Evolutionary conservation across 2,329 filamentous ascomycete species (phyloP).

Genomic region (Fusarium multiceps): DNA sequence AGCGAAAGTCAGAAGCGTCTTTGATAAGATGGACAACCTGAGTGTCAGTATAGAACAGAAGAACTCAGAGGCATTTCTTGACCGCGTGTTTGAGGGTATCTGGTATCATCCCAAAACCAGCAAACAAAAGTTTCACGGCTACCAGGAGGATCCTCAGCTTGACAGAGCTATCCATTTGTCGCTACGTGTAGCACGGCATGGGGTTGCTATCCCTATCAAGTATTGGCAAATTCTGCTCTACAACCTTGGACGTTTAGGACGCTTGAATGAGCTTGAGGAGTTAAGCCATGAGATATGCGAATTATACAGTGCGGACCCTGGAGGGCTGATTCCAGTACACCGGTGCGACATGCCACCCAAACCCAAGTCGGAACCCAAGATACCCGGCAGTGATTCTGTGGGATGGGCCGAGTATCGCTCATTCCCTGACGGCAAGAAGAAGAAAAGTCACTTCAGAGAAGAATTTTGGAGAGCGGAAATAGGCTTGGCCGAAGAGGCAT

Average conservation of each 20-base stretch:
- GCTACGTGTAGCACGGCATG: slow-evolving; percentile 46
- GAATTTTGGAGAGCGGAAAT: slow-evolving; percentile 43
- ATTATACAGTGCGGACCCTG: slow-evolving; percentile 49
- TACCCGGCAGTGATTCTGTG: background rate
- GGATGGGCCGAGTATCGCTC: slow-evolving; percentile 19
- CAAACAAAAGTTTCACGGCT: slow-evolving; percentile 24
- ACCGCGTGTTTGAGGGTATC: slow-evolving; percentile 44
- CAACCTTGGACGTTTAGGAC: slow-evolving; percentile 57
- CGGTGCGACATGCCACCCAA: slow-evolving; percentile 54
- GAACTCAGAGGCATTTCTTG: slow-evolving; percentile 45
- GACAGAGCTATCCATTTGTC: slow-evolving; percentile 49
- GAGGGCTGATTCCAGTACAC: slow-evolving; percentile 57
- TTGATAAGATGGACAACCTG: slow-evolving; percentile 51
- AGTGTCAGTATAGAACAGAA: slow-evolving; percentile 45
- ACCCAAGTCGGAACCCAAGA: background rate
- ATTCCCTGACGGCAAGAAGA: slow-evolving; percentile 13
- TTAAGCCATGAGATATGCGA: slow-evolving; percentile 58
- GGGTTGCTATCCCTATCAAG: slow-evolving; percentile 50
- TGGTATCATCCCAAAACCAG: slow-evolving; percentile 44
- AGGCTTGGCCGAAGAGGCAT: slow-evolving; percentile 18
- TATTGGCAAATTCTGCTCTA: slow-evolving; percentile 59
- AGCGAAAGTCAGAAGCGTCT: slow-evolving; percentile 41
- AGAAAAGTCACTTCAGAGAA: slow-evolving; percentile 34
- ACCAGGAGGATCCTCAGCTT: slow-evolving; percentile 38
- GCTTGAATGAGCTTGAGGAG: slow-evolving; percentile 58